Evolutionary conservation across 2,329 filamentous ascomycete genomes (phyloP).

Genomic region (Arthrobotrys musiformis): DNA sequence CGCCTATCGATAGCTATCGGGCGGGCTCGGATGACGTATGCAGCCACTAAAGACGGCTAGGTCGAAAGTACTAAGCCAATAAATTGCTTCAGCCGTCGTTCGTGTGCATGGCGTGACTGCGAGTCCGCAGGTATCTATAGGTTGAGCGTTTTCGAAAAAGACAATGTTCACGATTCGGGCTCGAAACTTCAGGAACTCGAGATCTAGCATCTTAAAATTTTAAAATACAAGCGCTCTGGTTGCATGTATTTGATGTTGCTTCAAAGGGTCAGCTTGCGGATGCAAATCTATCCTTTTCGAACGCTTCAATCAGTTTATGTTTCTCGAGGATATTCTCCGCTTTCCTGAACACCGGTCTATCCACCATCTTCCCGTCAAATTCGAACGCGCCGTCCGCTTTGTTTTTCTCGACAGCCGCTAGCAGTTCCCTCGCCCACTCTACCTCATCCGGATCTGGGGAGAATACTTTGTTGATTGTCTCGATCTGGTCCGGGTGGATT

Average conservation of each 20-base stretch:
- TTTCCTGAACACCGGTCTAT: slow-evolving; percentile 37
- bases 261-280: not conserved
- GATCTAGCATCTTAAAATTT: too few relatives aligned
- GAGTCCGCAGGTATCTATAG: not conserved
- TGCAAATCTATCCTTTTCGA: slow-evolving; percentile 28
- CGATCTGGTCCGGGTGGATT: slow-evolving; percentile 49
- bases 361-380: slow-evolving; percentile 48
- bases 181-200: too few relatives aligned
- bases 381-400: slow-evolving; percentile 32
- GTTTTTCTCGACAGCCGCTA: not conserved
- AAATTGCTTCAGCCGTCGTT: not conserved
- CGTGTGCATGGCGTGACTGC: not conserved
- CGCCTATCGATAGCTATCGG: slow-evolving; percentile 16
- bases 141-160: not conserved
- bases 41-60: slow-evolving; percentile 11
- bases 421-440: slow-evolving; percentile 13
- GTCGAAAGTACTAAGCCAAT: not conserved
- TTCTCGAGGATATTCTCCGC: slow-evolving; percentile 28
- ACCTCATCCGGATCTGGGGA: not conserved
- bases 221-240: too few relatives aligned
- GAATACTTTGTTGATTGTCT: slow-evolving; percentile 31
- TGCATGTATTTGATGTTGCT: too few relatives aligned
- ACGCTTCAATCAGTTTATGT: slow-evolving; percentile 1
- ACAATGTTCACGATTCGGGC: too few relatives aligned
- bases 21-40: slow-evolving; percentile 39